These are phyloP conservation scores for Penicillium lagena DNA, from an alignment of 495 filamentous ascomycete genomes.

Conservation along the genomic window DNA sequence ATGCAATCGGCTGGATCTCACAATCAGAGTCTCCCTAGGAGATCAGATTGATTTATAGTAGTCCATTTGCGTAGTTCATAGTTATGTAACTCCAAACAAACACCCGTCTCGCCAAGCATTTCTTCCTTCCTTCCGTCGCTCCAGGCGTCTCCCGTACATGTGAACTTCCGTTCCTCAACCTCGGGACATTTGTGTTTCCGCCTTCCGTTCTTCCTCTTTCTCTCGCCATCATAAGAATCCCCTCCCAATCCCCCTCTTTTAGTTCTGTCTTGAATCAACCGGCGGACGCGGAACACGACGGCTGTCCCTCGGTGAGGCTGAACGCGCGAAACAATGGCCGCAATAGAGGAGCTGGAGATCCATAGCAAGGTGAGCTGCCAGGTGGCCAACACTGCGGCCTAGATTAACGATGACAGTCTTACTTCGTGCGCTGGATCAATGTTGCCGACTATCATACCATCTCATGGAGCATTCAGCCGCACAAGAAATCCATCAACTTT, in stretches of 20 bases:
- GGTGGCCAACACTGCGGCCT: not conserved
- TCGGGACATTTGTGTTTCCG: conserved; percentile 11
- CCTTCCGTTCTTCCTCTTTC: conserved; percentile 1
- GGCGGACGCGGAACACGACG: not conserved
- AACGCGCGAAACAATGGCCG: conserved; percentile 57
- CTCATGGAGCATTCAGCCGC: conserved; percentile 94
- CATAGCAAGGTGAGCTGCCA: conserved; percentile 83
- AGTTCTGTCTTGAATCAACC: too few species aligned
- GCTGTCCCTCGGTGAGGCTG: conserved; percentile 5
- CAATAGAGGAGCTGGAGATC: conserved; percentile 95
- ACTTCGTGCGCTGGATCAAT: conserved; percentile 94
- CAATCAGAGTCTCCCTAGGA: too few species aligned
- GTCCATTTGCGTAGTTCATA: too few species aligned
- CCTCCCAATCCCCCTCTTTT: not conserved
- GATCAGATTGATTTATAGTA: too few species aligned
- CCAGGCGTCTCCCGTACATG: conserved; percentile 1
- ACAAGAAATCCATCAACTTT: conserved; percentile 97
- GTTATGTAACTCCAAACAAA: too few species aligned
- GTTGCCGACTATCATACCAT: conserved; percentile 86
- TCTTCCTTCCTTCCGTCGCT: too few species aligned
- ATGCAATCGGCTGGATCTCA: too few species aligned
- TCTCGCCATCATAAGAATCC: not conserved
- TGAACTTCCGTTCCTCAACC: conserved; percentile 9
- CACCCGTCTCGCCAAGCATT: too few species aligned
- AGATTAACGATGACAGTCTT: conserved; percentile 56